Conservation (phyloP, 106 monocot species). For the Narthecium ossifragum region DNA sequence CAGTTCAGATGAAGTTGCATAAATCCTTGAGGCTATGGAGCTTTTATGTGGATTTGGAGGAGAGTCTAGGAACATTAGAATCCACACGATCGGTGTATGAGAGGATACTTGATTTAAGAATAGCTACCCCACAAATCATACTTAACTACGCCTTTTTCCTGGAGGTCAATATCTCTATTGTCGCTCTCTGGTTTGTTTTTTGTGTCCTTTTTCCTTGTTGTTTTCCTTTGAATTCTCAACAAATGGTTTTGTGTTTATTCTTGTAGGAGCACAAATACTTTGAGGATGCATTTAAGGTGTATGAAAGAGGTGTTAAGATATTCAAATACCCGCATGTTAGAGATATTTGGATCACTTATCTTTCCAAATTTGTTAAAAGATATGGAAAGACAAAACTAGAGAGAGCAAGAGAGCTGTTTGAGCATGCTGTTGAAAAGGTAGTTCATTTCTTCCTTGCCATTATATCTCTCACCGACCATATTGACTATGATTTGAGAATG, state of each 20-base stretch:
- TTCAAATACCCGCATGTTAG: conserved; percentile 98
- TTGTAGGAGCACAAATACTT: conserved; percentile 83
- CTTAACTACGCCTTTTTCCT: conserved; percentile 93
- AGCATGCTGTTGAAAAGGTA: conserved; percentile 90
- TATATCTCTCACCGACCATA: not conserved
- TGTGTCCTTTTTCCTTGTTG: not conserved
- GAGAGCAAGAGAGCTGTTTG: conserved; percentile 85
- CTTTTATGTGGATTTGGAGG: conserved; percentile 95
- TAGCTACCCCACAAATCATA: conserved; percentile 94
- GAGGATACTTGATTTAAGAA: conserved; percentile 91
- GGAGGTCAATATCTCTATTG: conserved; percentile 31
- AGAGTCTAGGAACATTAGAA: conserved; percentile 79
- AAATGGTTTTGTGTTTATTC: conserved; percentile 1
- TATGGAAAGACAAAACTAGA: conserved; percentile 82
- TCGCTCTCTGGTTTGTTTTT: conserved; percentile 1
- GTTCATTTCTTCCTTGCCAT: not conserved
- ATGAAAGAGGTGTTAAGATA: conserved; percentile 98
- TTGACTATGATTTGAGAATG: not conserved
- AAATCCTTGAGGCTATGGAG: conserved; percentile 90
- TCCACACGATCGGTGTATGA: conserved; percentile 85
- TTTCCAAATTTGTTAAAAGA: conserved; percentile 92
- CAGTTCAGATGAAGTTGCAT: conserved; percentile 90
- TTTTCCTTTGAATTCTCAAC: not conserved
- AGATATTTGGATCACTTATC: conserved; percentile 96
- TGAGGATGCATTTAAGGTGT: conserved; percentile 99